Conservation (phyloP, 345 rosid genomes). For the Kandelia obovata region DNA sequence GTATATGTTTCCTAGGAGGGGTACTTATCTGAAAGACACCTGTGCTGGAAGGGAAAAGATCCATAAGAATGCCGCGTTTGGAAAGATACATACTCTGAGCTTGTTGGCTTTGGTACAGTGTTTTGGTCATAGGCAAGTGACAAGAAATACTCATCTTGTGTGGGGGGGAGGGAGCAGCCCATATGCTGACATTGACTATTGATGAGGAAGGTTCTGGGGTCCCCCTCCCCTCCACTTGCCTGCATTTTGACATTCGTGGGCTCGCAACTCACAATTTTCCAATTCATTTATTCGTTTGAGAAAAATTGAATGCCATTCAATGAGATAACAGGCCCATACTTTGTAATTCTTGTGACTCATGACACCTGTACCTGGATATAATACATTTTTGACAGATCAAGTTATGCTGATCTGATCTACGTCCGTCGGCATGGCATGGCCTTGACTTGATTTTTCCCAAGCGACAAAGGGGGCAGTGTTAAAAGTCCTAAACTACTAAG, state of each 20-base stretch:
- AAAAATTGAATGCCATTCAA: slow-evolving; percentile 2
- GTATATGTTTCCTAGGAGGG: slow-evolving; percentile 52
- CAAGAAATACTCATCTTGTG: slow-evolving; percentile 15
- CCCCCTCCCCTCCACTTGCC: slow-evolving; percentile 20
- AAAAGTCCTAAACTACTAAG: no score
- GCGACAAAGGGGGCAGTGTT: no score
- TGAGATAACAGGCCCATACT: slow-evolving; percentile 23
- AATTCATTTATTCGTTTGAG: neutral
- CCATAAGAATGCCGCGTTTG: slow-evolving; percentile 16
- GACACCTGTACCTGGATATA: neutral
- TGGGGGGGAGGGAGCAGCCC: slow-evolving; percentile 31
- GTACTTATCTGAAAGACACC: slow-evolving; percentile 45
- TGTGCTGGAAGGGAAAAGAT: slow-evolving; percentile 32
- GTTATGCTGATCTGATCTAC: no score
- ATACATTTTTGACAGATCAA: neutral
- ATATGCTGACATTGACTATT: slow-evolving; percentile 18
- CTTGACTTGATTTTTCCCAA: no score
- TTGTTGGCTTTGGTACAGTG: neutral
- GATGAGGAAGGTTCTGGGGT: slow-evolving; percentile 14
- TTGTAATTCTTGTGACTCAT: slow-evolving; percentile 1
- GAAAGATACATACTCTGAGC: slow-evolving; percentile 1
- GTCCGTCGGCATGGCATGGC: no score
- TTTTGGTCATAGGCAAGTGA: slow-evolving; percentile 8
- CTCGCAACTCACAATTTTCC: neutral
- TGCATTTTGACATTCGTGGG: neutral